phyloP scores from a whole-genome alignment of 352 stramenopile species.

The Phytophthora sp. region DNA sequence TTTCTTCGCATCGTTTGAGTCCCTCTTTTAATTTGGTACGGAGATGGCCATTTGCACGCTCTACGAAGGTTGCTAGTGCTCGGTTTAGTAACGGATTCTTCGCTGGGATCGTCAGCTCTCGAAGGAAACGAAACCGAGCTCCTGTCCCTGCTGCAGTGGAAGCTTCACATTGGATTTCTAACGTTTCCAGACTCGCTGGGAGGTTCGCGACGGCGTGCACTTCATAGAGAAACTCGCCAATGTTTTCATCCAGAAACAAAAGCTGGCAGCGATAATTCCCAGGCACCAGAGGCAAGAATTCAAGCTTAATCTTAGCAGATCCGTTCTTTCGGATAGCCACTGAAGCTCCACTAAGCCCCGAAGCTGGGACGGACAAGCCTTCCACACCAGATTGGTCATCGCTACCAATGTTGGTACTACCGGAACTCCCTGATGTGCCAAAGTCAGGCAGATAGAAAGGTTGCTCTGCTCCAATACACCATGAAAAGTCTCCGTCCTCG shows the following conservation, averaged over 20 bases:
- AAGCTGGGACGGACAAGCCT: constrained; percentile 7
- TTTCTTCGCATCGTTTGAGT: constrained; percentile 79
- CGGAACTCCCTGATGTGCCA: constrained; percentile 19
- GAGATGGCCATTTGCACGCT: constrained; percentile 71
- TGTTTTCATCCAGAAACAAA: constrained; percentile 91
- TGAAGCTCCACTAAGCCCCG: constrained; percentile 28
- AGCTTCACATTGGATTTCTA: constrained; percentile 84
- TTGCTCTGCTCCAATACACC: constrained; percentile 72
- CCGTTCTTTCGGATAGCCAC: constrained; percentile 55
- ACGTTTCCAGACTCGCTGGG: constrained; percentile 72
- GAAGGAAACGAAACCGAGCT: constrained; percentile 59
- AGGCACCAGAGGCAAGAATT: constrained; percentile 89
- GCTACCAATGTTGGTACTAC: too few relatives aligned
- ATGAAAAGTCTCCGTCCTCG: constrained; percentile 55
- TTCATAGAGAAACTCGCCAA: constrained; percentile 95
- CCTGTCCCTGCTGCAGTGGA: constrained; percentile 7
- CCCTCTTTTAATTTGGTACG: constrained; percentile 84
- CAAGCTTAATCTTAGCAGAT: constrained; percentile 76
- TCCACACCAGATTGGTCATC: constrained; percentile 23
- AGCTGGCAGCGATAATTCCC: constrained; percentile 92
- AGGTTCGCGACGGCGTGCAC: constrained; percentile 84
- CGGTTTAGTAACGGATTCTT: constrained; percentile 85
- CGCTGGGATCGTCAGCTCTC: constrained; percentile 76
- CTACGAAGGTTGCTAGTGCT: constrained; percentile 66
- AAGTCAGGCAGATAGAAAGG: constrained; percentile 82